Percentiles rank a stretch among this genome's conserved stretches.
Conservation (phyloP, 495 filamentous ascomycete species). For the Aspergillus bridgeri region DNA sequence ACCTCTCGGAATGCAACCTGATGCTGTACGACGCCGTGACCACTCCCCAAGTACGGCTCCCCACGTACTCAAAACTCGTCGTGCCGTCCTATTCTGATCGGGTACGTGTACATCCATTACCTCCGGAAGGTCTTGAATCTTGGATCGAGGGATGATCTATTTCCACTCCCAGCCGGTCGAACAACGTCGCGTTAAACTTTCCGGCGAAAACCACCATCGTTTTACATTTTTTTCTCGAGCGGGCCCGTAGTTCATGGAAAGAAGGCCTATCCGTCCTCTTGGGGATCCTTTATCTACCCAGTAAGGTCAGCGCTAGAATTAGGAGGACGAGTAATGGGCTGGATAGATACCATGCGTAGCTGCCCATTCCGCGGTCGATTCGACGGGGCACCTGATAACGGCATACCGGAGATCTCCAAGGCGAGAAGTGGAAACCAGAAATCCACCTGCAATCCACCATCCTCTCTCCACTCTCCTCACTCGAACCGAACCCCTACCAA, state of each 20-base stretch:
- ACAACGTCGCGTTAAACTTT: not conserved
- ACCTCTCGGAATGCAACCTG: conserved; percentile 12
- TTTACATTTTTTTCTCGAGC: not conserved
- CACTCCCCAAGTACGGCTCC: not conserved
- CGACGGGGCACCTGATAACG: not conserved
- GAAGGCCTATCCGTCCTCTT: no score
- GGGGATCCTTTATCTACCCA: no score
- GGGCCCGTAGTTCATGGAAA: no score
- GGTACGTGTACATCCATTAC: not conserved
- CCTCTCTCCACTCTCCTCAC: no score
- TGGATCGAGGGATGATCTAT: not conserved
- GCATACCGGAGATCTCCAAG: not conserved
- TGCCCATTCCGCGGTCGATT: not conserved
- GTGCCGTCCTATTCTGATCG: not conserved
- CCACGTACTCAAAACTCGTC: not conserved
- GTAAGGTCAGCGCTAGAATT: not conserved
- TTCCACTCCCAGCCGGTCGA: not conserved
- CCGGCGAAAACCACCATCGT: not conserved
- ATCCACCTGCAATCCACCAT: no score
- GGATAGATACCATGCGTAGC: no score
- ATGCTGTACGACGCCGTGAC: not conserved
- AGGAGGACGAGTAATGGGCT: no score
- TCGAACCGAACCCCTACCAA: conserved; percentile 17
- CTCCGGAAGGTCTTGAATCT: not conserved
- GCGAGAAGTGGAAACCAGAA: not conserved